These are phyloP conservation scores for Monilinia laxa DNA, from an alignment of 2,329 filamentous ascomycete species.

Conservation along the genomic window DNA sequence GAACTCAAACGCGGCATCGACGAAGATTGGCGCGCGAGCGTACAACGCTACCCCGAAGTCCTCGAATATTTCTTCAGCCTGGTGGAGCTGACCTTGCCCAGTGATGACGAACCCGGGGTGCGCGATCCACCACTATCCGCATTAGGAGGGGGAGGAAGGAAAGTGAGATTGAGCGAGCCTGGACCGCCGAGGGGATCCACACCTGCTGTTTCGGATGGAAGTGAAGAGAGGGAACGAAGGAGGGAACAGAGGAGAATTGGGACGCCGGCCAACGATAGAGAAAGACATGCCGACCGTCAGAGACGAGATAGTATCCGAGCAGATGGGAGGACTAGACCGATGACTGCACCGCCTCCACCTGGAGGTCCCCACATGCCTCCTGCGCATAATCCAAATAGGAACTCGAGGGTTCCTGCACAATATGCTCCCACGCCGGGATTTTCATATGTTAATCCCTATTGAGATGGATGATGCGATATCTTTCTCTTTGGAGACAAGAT, in stretches of 20 bases:
- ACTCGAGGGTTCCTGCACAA: slow-evolving; percentile 11
- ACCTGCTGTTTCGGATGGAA: slow-evolving; percentile 25
- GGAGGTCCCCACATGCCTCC: slow-evolving; percentile 20
- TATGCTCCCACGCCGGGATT: slow-evolving; percentile 27
- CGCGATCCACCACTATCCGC: slow-evolving; percentile 59
- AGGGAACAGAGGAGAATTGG: slow-evolving; percentile 26
- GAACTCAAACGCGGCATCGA: slow-evolving; percentile 72
- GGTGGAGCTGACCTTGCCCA: slow-evolving; percentile 64
- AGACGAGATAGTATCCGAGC: slow-evolving; percentile 25
- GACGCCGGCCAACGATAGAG: slow-evolving; percentile 19
- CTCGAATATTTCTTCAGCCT: slow-evolving; percentile 76
- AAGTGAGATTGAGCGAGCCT: slow-evolving; percentile 34
- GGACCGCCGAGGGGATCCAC: slow-evolving; percentile 28
- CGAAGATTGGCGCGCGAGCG: slow-evolving; percentile 73
- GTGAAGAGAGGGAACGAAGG: slow-evolving; percentile 24
- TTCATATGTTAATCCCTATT: slow-evolving; percentile 26
- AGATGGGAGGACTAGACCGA: slow-evolving; percentile 23
- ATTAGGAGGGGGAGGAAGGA: slow-evolving; percentile 35
- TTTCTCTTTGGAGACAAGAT: background rate
- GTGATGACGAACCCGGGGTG: slow-evolving; percentile 59
- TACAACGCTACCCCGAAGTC: slow-evolving; percentile 77
- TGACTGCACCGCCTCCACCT: slow-evolving; percentile 26
- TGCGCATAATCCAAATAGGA: slow-evolving; percentile 11
- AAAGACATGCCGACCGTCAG: slow-evolving; percentile 20
- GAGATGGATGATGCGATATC: slow-evolving; percentile 12